Conservation (phyloP, 106 monocot species). For the Dendrobium chrysotoxum region DNA sequence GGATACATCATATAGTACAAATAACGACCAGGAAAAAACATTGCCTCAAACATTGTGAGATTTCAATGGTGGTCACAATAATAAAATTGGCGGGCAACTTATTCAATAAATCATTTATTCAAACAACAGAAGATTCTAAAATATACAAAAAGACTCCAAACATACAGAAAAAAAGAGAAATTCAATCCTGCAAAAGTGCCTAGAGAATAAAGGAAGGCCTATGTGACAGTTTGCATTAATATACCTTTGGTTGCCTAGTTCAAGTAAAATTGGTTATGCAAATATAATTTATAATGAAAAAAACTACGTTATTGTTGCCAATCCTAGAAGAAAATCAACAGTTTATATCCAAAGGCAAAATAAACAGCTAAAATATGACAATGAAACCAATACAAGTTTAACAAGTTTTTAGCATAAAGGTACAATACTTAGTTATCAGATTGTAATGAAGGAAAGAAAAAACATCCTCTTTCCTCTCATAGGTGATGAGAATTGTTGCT, state of each 20-base stretch:
- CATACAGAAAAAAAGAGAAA: neutral
- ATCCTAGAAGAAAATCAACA: neutral
- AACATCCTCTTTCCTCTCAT: conserved; percentile 8
- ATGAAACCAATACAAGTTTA: conserved; percentile 2
- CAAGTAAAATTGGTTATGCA: neutral
- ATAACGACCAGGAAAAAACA: neutral
- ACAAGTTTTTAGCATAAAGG: conserved; percentile 3
- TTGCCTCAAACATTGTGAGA: neutral
- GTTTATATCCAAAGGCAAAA: neutral
- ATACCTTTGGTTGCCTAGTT: neutral
- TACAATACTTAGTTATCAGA: conserved; percentile 2
- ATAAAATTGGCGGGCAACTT: neutral
- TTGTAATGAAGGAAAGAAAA: conserved; percentile 8
- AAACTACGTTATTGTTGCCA: neutral
- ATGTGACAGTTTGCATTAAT: neutral
- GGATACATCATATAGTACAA: neutral
- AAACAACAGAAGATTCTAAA: neutral
- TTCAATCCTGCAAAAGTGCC: neutral
- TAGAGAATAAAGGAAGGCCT: neutral
- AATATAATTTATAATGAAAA: neutral
- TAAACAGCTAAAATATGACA: conserved; percentile 1
- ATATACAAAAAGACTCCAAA: neutral
- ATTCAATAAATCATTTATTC: neutral
- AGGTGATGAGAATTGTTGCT: conserved; percentile 11
- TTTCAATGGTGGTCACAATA: neutral